Evolutionary conservation across 2,329 filamentous ascomycete species (phyloP), one percentile per base, ranked within the genome.

Genomic region (Bimuria novae-zelandiae): DNA sequence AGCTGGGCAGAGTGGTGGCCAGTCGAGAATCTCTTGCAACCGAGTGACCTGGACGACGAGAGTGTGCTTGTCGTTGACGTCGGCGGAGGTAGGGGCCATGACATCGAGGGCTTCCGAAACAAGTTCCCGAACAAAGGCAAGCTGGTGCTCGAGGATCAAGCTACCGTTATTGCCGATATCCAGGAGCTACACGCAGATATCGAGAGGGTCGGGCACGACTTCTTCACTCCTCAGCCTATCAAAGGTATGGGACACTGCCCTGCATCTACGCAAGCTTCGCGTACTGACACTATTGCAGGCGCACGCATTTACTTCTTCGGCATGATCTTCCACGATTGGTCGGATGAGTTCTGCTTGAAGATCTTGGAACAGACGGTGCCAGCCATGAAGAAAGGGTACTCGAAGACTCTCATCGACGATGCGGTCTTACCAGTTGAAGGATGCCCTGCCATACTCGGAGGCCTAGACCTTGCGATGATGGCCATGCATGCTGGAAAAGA

Each of bases 111-210:
- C 8, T 50, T 61, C 23, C 43, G 36, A 19, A 27, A 29, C 2
- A 27, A 42, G 19, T 56, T 50, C 32, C 37, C 46, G 8, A 23
- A 46, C 23, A 43, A 49, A 16, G 59, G 59, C 1, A 44, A 54
- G 41, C 29, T 71, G 7, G 45, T 72, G 3, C 35, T 71, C 0
- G 59, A 69, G 54, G 67, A 71, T 51, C 44, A 64, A 6, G 56
- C 62, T 4, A 32, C 45, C 11, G 62, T 61, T 3, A 56, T 69
- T 35, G 55, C 50, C 1, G 50, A 62, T 19, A 52, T 63, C 14
- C 53, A 52, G 5, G 35, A 47, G 33, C 33, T 51, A 27, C 36
- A 49, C 52, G n/a, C 11, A 21, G 37, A 39, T 3, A 56, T 68
- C 39, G 60, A 64, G 35, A 39, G 35, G 10, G 43, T 60, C 23